phyloP scores from a whole-genome alignment of 306 rosid species.

The Nissolia schottii region DNA sequence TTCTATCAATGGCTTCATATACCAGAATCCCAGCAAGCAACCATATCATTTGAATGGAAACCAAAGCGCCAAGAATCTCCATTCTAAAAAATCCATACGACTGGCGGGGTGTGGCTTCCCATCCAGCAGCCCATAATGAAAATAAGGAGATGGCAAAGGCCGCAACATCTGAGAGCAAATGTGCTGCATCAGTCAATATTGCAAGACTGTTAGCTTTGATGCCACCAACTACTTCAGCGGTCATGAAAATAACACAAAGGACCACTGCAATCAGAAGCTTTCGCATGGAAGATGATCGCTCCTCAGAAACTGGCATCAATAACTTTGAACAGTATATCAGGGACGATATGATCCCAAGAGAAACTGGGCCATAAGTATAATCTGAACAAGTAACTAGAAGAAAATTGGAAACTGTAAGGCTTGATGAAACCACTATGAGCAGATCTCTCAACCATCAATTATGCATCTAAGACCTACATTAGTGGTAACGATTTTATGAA shows the following conservation, averaged over 20 bases:
- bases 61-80: conserved; percentile 76
- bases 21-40: no score
- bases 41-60: conserved; percentile 76
- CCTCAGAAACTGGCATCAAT: conserved; percentile 35
- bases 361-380: background rate
- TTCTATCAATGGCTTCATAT: conserved; percentile 65
- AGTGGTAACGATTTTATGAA: conserved; percentile 10
- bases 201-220: conserved; percentile 74
- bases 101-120: conserved; percentile 83
- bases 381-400: background rate
- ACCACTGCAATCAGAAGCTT: conserved; percentile 56
- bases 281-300: no score
- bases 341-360: conserved; percentile 4
- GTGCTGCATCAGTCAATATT: conserved; percentile 80
- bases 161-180: no score
- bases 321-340: background rate
- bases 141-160: no score
- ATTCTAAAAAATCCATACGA: conserved; percentile 70
- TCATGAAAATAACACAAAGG: conserved; percentile 68
- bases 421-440: background rate
- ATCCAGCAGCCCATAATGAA: no score
- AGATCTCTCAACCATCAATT: background rate
- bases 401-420: background rate
- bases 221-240: conserved; percentile 61
- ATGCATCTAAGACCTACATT: background rate